Conservation (phyloP, 306 rosid genomes). For the Medicago lupulina region DNA sequence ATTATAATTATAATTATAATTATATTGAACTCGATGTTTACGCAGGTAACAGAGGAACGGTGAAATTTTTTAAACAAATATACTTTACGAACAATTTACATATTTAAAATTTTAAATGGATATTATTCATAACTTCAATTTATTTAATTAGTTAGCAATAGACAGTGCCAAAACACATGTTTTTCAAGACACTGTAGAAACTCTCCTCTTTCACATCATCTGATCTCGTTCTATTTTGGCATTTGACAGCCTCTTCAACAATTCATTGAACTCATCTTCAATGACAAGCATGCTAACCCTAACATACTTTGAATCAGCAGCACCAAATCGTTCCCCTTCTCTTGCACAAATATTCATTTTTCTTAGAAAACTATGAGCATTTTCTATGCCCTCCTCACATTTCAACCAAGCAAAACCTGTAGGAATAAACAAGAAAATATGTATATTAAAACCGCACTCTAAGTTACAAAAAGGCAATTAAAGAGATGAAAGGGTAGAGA, state of each 20-base stretch:
- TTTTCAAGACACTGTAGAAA: background rate
- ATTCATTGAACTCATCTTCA: constrained; percentile 53
- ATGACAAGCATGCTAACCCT: constrained; percentile 64
- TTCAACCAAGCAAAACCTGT: constrained; percentile 83
- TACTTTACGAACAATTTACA: background rate
- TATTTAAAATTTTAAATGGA: background rate
- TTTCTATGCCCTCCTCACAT: constrained; percentile 56
- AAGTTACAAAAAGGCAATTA: background rate
- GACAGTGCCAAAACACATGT: background rate
- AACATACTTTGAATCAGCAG: constrained; percentile 46
- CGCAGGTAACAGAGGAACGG: background rate
- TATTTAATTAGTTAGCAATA: background rate
- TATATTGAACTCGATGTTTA: background rate
- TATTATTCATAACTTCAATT: background rate
- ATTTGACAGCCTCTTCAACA: constrained; percentile 57
- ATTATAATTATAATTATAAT: no score
- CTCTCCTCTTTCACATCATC: background rate
- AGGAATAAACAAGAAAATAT: background rate
- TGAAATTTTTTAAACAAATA: background rate
- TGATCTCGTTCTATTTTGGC: constrained; percentile 33
- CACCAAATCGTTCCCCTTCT: constrained; percentile 71
- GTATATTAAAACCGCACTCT: background rate
- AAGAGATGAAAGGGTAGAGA: background rate
- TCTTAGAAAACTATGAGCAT: constrained; percentile 48
- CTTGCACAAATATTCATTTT: constrained; percentile 53